Conservation (phyloP, 2,329 filamentous ascomycete genomes). For the Fusarium veterinarium region DNA sequence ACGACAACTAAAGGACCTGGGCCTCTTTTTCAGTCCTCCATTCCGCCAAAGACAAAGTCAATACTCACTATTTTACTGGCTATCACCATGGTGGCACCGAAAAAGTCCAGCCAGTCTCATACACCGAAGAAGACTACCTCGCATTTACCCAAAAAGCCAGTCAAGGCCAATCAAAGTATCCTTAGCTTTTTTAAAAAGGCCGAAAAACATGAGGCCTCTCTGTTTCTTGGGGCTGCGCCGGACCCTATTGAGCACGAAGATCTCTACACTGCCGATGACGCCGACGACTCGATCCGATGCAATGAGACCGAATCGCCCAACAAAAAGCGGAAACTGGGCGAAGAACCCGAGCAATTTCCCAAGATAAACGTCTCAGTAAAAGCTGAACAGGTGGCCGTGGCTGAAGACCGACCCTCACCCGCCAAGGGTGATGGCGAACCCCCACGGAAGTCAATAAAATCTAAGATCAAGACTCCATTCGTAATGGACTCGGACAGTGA, state of each 20-base stretch:
- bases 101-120: constrained; percentile 48
- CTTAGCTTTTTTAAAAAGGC: constrained; percentile 81
- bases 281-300: constrained; percentile 45
- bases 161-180: constrained; percentile 71
- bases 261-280: constrained; percentile 46
- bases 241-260: constrained; percentile 41
- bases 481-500: constrained; percentile 75
- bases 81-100: constrained; percentile 50
- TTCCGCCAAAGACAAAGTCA: not conserved
- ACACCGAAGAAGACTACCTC: constrained; percentile 49
- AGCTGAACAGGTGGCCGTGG: not conserved
- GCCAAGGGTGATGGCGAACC: constrained; percentile 46
- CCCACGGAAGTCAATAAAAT: constrained; percentile 34
- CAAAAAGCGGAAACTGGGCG: constrained; percentile 47
- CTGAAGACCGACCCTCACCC: constrained; percentile 46
- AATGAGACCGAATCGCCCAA: constrained; percentile 51
- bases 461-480: constrained; percentile 64
- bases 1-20: not conserved
- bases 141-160: constrained; percentile 49
- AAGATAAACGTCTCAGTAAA: constrained; percentile 10
- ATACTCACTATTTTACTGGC: not conserved
- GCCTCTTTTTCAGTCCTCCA: not conserved
- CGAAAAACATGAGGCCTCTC: constrained; percentile 66
- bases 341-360: constrained; percentile 24
- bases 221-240: constrained; percentile 61